Evolutionary conservation across 257 asterid species (phyloP).

Genomic region (Lavandula angustifolia): DNA sequence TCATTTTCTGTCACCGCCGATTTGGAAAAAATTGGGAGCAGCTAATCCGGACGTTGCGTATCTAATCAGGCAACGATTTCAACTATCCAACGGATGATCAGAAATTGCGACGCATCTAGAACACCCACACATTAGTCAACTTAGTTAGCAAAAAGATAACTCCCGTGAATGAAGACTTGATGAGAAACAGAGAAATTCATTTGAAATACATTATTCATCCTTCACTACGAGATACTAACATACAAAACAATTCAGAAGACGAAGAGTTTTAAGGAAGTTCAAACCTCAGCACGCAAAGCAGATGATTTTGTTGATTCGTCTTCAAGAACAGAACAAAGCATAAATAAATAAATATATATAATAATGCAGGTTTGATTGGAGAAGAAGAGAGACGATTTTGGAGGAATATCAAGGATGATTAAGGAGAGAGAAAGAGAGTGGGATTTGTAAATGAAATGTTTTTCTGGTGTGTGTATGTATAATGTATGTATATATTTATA

Average conservation of each 20-base stretch:
- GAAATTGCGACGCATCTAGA: no score
- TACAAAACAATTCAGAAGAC: not conserved
- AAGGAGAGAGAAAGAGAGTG: constrained; percentile 22
- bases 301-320: not conserved
- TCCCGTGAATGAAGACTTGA: constrained; percentile 25
- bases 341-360: not conserved
- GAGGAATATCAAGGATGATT: constrained; percentile 41
- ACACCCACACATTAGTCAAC: no score
- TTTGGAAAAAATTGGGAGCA: constrained; percentile 18
- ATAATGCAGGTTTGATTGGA: constrained; percentile 24
- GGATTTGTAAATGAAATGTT: constrained; percentile 32
- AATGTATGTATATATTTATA: no score
- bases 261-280: not conserved
- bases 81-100: constrained; percentile 33
- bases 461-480: not conserved
- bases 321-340: constrained; percentile 3
- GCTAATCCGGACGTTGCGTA: constrained; percentile 35
- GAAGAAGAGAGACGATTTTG: not conserved
- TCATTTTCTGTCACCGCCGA: constrained; percentile 30
- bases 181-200: constrained; percentile 15
- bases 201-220: not conserved
- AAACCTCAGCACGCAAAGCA: constrained; percentile 25
- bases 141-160: no score
- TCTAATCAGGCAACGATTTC: constrained; percentile 29
- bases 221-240: no score